These are phyloP conservation scores for Saturnispora gosingensis DNA, from an alignment of 805 yeast genomes.

Conservation along the genomic window DNA sequence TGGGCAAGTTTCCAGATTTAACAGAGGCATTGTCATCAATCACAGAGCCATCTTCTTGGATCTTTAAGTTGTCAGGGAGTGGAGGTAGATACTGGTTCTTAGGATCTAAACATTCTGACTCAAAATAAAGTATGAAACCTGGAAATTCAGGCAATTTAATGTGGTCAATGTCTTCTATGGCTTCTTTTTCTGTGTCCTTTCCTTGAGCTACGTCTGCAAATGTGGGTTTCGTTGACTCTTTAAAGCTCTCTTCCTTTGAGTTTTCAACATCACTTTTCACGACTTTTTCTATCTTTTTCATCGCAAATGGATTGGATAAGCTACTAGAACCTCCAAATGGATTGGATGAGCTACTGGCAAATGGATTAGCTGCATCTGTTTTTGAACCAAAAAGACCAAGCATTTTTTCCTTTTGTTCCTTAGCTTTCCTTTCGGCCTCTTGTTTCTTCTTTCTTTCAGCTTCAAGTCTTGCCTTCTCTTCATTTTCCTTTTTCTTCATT, in stretches of 20 bases:
- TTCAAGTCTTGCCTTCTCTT: slow-evolving; percentile 33
- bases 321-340: slow-evolving; percentile 26
- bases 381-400: slow-evolving; percentile 23
- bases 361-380: slow-evolving; percentile 14
- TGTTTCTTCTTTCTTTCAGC: slow-evolving; percentile 35
- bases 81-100: slow-evolving; percentile 34
- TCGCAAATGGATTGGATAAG: slow-evolving; percentile 14
- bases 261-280: background rate
- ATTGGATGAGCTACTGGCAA: slow-evolving; percentile 11
- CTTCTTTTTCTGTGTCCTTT: background rate
- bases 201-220: slow-evolving; percentile 5
- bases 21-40: slow-evolving; percentile 9
- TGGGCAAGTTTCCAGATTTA: slow-evolving; percentile 15
- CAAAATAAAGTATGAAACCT: slow-evolving; percentile 63
- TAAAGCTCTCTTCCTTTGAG: background rate
- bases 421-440: slow-evolving; percentile 34
- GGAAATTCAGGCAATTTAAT: slow-evolving; percentile 42
- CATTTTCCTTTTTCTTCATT: slow-evolving; percentile 34
- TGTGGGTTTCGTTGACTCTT: background rate
- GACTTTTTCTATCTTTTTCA: slow-evolving; percentile 6
- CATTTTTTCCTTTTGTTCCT: slow-evolving; percentile 29
- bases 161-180: background rate
- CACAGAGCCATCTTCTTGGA: slow-evolving; percentile 10
- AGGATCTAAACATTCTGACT: slow-evolving; percentile 52
- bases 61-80: slow-evolving; percentile 33